Evolutionary conservation across 2,329 filamentous ascomycete genomes (phyloP).

Genomic region (Pseudogymnoascus sp.): DNA sequence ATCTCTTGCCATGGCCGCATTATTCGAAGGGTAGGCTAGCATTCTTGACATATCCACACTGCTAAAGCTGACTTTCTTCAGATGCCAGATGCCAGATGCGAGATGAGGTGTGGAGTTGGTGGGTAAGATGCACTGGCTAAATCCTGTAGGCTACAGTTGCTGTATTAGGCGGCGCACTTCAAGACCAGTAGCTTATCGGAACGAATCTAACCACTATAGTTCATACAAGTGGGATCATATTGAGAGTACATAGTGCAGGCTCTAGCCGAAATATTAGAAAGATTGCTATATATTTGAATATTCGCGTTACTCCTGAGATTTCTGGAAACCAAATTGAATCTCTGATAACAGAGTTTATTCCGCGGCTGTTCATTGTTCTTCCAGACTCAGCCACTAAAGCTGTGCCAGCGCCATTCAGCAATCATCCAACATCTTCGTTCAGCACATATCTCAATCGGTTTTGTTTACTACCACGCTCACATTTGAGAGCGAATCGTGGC

Average conservation of each 20-base stretch:
- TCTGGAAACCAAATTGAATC: background rate
- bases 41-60: too few species aligned
- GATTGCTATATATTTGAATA: background rate
- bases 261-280: background rate
- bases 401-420: background rate
- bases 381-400: background rate
- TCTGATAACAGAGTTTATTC: background rate
- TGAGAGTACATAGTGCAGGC: background rate
- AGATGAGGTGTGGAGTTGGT: background rate
- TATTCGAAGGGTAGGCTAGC: too few species aligned
- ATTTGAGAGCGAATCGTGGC: background rate
- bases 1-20: too few species aligned
- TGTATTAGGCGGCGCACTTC: background rate
- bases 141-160: background rate
- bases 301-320: background rate
- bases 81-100: too few species aligned
- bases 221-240: background rate
- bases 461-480: background rate
- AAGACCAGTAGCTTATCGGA: background rate
- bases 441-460: background rate
- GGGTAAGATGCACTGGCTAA: background rate
- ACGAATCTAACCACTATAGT: background rate
- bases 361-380: background rate
- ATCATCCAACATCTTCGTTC: background rate
- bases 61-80: too few species aligned